Evolutionary conservation across 345 rosid species (phyloP), one percentile per base, ranked within the genome.

Genomic region (Orychophragmus violaceus): DNA sequence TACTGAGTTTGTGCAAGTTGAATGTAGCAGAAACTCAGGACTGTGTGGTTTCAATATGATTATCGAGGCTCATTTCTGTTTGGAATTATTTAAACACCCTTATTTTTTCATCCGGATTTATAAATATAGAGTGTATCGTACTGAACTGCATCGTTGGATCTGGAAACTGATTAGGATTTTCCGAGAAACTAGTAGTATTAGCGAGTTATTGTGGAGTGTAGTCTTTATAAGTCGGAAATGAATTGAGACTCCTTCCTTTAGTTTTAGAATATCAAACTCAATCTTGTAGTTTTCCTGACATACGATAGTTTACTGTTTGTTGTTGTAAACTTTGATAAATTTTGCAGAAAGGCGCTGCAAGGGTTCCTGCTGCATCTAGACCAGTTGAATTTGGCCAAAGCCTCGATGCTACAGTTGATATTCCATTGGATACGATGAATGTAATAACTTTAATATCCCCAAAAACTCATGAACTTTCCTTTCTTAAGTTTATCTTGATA

Each of bases 381-480:
- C 82, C 91, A 18, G 64, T 74, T 50, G 94, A 82, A 57, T 85
- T 74, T 78, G 93, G 91, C 33, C 84, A 83, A 66, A 77, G 80
- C 75, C 75, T 84, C 37, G 96, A 83, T 66, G 98, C 96, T 3
- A 89, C 97, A 0, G 94, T 86, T 19, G 97, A 95, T 74, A 89
- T 95, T 65, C 98, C 99, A 21, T 74, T 95, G 42, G 94, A 87
- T 81, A 75, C 81, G 18, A 75, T 85, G 82, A 91, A 85, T 66
- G 97, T 91, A 83, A 82, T 62, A 35, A n/a, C 55, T 51, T 59
- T 57, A 10, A 41, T 28, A 21, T 52, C 44, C 29, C 42, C 35
- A 3, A 32, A 7, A 6, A n/a, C n/a, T 54, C 42, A 5, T 59
- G 5, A 52, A 1, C 28, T 42, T 5, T 14, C 24, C 44, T 29